A percentile compares a stretch with the other conserved stretches of the same genome.
phyloP scores from a whole-genome alignment of 2,329 filamentous ascomycete genomes.

The Claviceps sp. region DNA sequence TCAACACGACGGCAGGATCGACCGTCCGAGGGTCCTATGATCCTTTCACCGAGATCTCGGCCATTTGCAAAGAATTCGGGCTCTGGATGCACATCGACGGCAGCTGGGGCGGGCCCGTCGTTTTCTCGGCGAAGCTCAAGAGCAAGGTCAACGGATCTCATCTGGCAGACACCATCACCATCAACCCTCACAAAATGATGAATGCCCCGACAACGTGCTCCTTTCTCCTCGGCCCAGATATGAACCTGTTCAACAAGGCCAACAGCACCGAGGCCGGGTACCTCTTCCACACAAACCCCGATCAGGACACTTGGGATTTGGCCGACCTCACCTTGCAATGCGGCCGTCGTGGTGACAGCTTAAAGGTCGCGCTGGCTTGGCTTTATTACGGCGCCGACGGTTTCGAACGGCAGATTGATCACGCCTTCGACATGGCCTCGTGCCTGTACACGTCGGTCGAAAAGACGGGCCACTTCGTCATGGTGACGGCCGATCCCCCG shows the following conservation, averaged over 20 bases:
- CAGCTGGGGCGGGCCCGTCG: constrained; percentile 75
- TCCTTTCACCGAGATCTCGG: constrained; percentile 56
- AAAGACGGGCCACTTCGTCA: constrained; percentile 44
- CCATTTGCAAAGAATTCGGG: constrained; percentile 55
- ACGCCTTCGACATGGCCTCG: constrained; percentile 57
- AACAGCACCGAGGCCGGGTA: constrained; percentile 85
- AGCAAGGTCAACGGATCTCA: constrained; percentile 56
- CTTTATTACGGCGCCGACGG: constrained; percentile 73
- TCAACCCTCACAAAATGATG: constrained; percentile 98
- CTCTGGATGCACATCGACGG: constrained; percentile 92
- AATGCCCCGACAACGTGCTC: constrained; percentile 82
- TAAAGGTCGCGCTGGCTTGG: constrained; percentile 84
- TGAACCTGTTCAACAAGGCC: constrained; percentile 63
- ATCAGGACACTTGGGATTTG: constrained; percentile 65
- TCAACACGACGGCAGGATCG: constrained; percentile 90
- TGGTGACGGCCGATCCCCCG: constrained; percentile 64
- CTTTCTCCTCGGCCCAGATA: constrained; percentile 69
- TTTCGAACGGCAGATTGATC: constrained; percentile 56
- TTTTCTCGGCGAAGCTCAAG: constrained; percentile 56
- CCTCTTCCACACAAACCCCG: constrained; percentile 52
- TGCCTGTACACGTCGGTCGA: constrained; percentile 52
- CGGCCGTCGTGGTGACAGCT: constrained; percentile 68
- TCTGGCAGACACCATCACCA: constrained; percentile 66
- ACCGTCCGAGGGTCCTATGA: constrained; percentile 88
- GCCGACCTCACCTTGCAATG: constrained; percentile 91